phyloP scores from a whole-genome alignment of 352 stramenopile genomes.

The Phytophthora chlamydospora region DNA sequence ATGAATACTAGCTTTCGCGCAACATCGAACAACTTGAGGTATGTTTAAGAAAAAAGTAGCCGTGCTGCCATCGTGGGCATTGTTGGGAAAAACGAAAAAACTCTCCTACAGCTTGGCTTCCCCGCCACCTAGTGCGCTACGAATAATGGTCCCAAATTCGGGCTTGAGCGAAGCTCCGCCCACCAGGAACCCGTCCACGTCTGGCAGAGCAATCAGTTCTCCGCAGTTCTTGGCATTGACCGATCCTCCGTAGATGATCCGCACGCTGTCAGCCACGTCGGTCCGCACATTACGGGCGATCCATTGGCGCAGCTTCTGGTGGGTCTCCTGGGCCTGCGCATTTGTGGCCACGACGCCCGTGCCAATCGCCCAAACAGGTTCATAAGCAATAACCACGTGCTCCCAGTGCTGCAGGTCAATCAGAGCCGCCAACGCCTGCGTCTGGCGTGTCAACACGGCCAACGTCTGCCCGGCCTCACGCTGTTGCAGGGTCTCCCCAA shows the following conservation, averaged over 20 bases:
- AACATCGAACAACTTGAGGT: not conserved
- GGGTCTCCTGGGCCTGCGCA: conserved; percentile 93
- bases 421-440: conserved; percentile 90
- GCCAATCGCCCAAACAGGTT: conserved; percentile 98
- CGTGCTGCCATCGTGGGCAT: not conserved
- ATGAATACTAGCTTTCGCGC: not conserved
- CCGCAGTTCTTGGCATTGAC: conserved; percentile 92
- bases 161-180: conserved; percentile 94
- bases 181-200: conserved; percentile 94
- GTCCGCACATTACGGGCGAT: conserved; percentile 72
- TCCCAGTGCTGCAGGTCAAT: conserved; percentile 84
- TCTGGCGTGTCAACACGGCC: conserved; percentile 95
- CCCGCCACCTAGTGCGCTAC: conserved; percentile 40
- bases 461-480: conserved; percentile 90
- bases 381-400: conserved; percentile 95
- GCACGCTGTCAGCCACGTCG: conserved; percentile 69
- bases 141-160: conserved; percentile 91
- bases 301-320: conserved; percentile 88
- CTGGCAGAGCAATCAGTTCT: conserved; percentile 86
- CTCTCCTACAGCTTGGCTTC: too few relatives aligned
- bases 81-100: too few relatives aligned
- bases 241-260: conserved; percentile 94
- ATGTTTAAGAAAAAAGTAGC: not conserved
- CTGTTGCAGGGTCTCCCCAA: conserved; percentile 95
- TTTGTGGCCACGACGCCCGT: conserved; percentile 96